phyloP scores from a whole-genome alignment of 116 monocot species.

The Cymodocea nodosa region DNA sequence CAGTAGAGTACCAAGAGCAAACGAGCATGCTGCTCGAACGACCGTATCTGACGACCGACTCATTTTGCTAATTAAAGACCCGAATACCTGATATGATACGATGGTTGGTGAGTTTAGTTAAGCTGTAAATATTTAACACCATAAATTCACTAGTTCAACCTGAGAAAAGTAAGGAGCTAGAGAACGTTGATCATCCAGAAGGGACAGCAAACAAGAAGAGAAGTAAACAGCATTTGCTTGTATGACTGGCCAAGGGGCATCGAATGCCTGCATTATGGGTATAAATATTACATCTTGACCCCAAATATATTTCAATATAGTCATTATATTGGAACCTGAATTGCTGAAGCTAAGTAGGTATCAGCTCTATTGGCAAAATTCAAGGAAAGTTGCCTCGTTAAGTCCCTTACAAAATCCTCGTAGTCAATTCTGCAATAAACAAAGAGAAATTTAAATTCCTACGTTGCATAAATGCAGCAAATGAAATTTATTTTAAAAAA shows the following conservation, averaged over 20 bases:
- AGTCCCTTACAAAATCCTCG: slow-evolving; percentile 78
- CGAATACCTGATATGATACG: slow-evolving; percentile 48
- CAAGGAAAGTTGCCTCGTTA: slow-evolving; percentile 55
- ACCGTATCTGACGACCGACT: slow-evolving; percentile 53
- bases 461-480: no score
- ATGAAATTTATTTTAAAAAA: not conserved
- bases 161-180: slow-evolving; percentile 58
- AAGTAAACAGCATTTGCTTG: slow-evolving; percentile 97
- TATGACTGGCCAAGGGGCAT: slow-evolving; percentile 89
- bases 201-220: slow-evolving; percentile 63
- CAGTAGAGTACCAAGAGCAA: slow-evolving; percentile 57
- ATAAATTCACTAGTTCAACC: slow-evolving; percentile 23
- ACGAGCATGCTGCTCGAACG: slow-evolving; percentile 69
- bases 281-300: not conserved
- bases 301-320: not conserved
- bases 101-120: not conserved
- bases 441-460: not conserved
- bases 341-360: slow-evolving; percentile 55
- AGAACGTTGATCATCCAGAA: slow-evolving; percentile 62
- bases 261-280: slow-evolving; percentile 54
- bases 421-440: slow-evolving; percentile 55
- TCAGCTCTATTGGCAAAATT: slow-evolving; percentile 44
- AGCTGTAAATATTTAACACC: not conserved
- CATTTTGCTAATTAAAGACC: slow-evolving; percentile 45
- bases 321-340: slow-evolving; percentile 49